Evolutionary conservation across 1,139 yeast genomes (phyloP), one percentile per base, ranked within the genome.

Genomic region (Taiozyma onychis): DNA sequence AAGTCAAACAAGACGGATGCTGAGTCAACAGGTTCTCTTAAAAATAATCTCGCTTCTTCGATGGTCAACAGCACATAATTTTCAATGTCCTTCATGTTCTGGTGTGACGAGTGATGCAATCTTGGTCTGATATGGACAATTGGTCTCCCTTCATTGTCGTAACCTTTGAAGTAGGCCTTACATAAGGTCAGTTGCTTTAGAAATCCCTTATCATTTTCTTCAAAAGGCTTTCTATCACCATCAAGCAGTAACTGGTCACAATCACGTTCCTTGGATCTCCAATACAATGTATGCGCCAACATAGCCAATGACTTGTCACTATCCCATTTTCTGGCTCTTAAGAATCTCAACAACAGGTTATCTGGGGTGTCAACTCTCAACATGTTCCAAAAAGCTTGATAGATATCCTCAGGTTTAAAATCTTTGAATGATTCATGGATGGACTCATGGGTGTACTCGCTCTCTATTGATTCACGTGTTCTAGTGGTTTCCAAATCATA

Each of bases 1-100:
- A 89, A 67, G 65, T 89, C 96, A 63, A 89, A 89, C 32, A 89
- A 66, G 43, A 88, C 79, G 13, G 85, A 78, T 34, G 90, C 88
- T 6, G 89, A 80, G 58, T 85, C 91, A 24, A 76, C 72, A 3
- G 87, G 88, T 50, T 81, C 85, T 47, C 75, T 75, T 54, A 87
- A 68, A 53, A 81, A 72, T 54, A 88, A 67, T 52, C 95, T 76
- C 6, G 85, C 77, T 59, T 80, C 78, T 67, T 89, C 97, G 60
- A 89, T 86, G 46, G 81, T 67, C 51, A 83, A 64, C 48, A 88
- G 67, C 5, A 90, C 85, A 62, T 79, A 85, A 47, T 76, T 72
- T 63, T 86, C 85, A 61, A 88, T 73, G 49, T 86, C 91, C 51
- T 75, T 76, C 48, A 78, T 82, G 4, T 84, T 73, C 68, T 88